phyloP scores from a whole-genome alignment of 805 yeast species.

The Torulaspora maleeae region DNA sequence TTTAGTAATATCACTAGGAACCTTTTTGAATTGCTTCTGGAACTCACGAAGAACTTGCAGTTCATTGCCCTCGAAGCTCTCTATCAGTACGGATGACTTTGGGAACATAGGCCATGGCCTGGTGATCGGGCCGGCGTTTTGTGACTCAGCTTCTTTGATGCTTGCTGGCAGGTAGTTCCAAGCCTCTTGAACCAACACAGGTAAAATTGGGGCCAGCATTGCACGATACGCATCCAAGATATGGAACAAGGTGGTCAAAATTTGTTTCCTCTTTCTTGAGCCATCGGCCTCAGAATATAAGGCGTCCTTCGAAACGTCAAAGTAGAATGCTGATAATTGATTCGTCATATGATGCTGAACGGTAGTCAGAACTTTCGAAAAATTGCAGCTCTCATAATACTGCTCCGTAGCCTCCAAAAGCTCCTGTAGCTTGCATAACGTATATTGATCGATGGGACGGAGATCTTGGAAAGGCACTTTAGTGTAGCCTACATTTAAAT shows the following conservation, averaged over 20 bases:
- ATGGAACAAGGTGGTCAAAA: constrained; percentile 62
- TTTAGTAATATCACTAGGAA: constrained; percentile 26
- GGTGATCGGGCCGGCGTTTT: not conserved
- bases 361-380: constrained; percentile 62
- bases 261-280: constrained; percentile 38
- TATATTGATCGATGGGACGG: constrained; percentile 53
- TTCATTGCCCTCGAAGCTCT: constrained; percentile 20
- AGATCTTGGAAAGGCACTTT: constrained; percentile 40
- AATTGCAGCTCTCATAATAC: constrained; percentile 56
- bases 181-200: constrained; percentile 80
- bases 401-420: constrained; percentile 42
- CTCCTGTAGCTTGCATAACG: constrained; percentile 50
- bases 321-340: constrained; percentile 75
- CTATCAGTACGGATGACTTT: not conserved
- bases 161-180: constrained; percentile 56
- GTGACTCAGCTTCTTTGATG: constrained; percentile 19
- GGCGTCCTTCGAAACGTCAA: constrained; percentile 80
- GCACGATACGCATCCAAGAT: constrained; percentile 60
- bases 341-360: constrained; percentile 69
- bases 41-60: constrained; percentile 19
- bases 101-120: constrained; percentile 12
- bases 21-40: constrained; percentile 16
- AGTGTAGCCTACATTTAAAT: constrained; percentile 45
- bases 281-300: constrained; percentile 62
- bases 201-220: constrained; percentile 73